Conservation (phyloP, 1,284 basidiomycete species). For the Somion occarium region DNA sequence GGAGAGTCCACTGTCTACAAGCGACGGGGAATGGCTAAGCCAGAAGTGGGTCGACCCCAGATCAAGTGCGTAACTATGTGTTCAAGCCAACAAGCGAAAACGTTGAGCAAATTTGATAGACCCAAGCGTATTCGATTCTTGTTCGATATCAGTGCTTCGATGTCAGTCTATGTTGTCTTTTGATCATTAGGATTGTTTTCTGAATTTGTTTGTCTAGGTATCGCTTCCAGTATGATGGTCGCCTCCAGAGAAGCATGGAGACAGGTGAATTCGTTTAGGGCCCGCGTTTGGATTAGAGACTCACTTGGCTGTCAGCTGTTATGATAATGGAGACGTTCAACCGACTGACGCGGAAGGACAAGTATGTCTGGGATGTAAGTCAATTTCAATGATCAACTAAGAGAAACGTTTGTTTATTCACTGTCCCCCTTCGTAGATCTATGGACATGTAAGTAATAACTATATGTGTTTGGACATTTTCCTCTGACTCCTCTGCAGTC, state of each 20-base stretch:
- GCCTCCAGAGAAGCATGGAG: slow-evolving; percentile 56
- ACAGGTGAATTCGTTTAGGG: slow-evolving; percentile 50
- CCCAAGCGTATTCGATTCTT: slow-evolving; percentile 64
- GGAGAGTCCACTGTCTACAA: slow-evolving; percentile 68
- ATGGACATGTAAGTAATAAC: slow-evolving; percentile 48
- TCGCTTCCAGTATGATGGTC: slow-evolving; percentile 67
- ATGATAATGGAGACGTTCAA: slow-evolving; percentile 72
- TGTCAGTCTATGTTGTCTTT: slow-evolving; percentile 32
- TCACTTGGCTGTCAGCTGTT: too few species aligned
- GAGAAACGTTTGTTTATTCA: not conserved
- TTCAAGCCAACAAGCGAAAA: not conserved
- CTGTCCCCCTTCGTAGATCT: slow-evolving; percentile 38
- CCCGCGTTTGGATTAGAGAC: not conserved
- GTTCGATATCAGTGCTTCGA: slow-evolving; percentile 70
- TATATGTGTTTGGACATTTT: not conserved
- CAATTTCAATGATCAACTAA: not conserved
- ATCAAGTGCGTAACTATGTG: slow-evolving; percentile 42
- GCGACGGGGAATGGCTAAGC: slow-evolving; percentile 61
- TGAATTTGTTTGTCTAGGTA: slow-evolving; percentile 37
- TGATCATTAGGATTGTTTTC: not conserved
- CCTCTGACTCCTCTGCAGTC: slow-evolving; percentile 36
- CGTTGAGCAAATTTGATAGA: slow-evolving; percentile 26
- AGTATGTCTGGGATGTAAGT: slow-evolving; percentile 69
- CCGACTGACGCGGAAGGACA: slow-evolving; percentile 56
- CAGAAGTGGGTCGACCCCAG: slow-evolving; percentile 60